These are phyloP conservation scores for Mercurialis annua DNA, from an alignment of 345 rosid species.

Conservation along the genomic window DNA sequence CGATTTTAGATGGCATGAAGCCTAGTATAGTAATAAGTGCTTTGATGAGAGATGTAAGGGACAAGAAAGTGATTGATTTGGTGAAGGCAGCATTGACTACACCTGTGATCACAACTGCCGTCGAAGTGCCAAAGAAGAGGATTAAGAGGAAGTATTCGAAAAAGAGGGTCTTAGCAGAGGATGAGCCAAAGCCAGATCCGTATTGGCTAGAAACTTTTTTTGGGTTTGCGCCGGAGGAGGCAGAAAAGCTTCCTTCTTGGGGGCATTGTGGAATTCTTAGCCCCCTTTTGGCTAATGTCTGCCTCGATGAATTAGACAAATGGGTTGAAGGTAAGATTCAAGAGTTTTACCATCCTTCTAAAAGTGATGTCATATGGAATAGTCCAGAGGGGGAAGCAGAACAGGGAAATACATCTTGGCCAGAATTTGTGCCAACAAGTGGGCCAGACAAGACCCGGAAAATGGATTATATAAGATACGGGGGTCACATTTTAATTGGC, in stretches of 20 bases:
- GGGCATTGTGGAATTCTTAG: slow-evolving; percentile 94
- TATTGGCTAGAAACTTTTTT: slow-evolving; percentile 96
- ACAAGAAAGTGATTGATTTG: slow-evolving; percentile 89
- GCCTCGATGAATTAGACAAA: slow-evolving; percentile 85
- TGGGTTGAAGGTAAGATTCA: slow-evolving; percentile 86
- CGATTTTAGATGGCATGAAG: slow-evolving; percentile 89
- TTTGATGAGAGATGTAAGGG: slow-evolving; percentile 92
- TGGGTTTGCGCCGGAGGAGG: slow-evolving; percentile 98
- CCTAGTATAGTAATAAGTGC: slow-evolving; percentile 75
- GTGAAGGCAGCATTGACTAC: slow-evolving; percentile 72
- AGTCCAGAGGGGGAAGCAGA: slow-evolving; percentile 88
- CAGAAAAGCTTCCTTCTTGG: slow-evolving; percentile 83
- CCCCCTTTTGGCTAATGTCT: slow-evolving; percentile 82
- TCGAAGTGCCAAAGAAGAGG: slow-evolving; percentile 61
- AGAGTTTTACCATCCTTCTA: slow-evolving; percentile 86
- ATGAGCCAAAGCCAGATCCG: slow-evolving; percentile 98
- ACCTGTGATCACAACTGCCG: slow-evolving; percentile 61
- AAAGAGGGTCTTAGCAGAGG: slow-evolving; percentile 88
- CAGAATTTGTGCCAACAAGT: slow-evolving; percentile 97
- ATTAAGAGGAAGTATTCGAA: slow-evolving; percentile 88
- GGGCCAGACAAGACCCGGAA: slow-evolving; percentile 95
- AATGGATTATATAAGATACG: slow-evolving; percentile 80
- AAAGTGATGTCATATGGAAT: slow-evolving; percentile 92
- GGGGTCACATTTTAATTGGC: slow-evolving; percentile 92
- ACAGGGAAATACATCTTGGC: slow-evolving; percentile 97